These are phyloP conservation scores for Nepenthes mirabilis DNA, from an alignment of 148 eudicot species.

Conservation along the genomic window DNA sequence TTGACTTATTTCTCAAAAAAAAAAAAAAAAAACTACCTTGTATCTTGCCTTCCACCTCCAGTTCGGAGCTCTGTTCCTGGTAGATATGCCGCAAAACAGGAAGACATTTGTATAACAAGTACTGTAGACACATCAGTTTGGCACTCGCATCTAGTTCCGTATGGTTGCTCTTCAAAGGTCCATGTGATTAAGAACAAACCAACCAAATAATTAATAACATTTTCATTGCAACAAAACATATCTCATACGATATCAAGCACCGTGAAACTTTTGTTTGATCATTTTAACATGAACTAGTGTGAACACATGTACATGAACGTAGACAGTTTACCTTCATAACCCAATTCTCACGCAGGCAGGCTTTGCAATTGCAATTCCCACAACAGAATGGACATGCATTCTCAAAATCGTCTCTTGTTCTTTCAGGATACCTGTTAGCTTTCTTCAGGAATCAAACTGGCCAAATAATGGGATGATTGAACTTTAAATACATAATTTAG, in stretches of 20 bases:
- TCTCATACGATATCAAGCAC: not conserved
- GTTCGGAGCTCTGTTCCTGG: conserved; percentile 2
- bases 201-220: not conserved
- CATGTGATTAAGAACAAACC: not conserved
- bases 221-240: not conserved
- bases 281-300: too few species aligned
- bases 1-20: not conserved
- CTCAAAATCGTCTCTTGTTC: conserved; percentile 1
- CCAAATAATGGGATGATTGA: not conserved
- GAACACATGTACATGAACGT: not conserved
- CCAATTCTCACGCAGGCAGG: conserved; percentile 5
- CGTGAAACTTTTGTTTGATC: too few species aligned
- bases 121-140: not conserved
- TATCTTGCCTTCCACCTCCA: not conserved
- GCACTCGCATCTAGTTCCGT: not conserved
- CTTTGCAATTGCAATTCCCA: conserved; percentile 13
- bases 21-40: not conserved
- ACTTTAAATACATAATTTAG: not conserved
- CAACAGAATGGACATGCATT: conserved; percentile 10
- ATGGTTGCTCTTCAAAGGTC: not conserved
- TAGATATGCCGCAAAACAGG: conserved; percentile 1
- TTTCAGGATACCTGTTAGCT: conserved; percentile 8
- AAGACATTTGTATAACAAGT: conserved; percentile 1
- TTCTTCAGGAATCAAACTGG: not conserved
- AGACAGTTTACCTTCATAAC: not conserved